Percentiles rank a stretch among this genome's conserved stretches.
phyloP scores from a whole-genome alignment of 2,329 filamentous ascomycete species.

The Exophiala lecanii-corni region DNA sequence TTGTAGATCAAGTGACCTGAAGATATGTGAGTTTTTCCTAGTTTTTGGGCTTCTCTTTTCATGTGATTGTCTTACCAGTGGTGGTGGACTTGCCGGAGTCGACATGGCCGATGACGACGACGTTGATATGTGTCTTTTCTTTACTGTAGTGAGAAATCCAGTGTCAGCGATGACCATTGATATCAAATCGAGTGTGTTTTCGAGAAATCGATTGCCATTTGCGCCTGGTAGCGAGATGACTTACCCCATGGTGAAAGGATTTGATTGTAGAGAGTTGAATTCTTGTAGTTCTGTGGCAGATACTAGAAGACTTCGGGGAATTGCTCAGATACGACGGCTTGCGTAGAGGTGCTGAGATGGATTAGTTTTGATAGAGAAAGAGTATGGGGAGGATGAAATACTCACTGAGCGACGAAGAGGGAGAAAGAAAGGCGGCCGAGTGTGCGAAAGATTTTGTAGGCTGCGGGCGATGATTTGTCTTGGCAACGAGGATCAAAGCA shows the following conservation, averaged over 20 bases:
- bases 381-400: constrained; percentile 18
- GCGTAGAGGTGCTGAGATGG: constrained; percentile 47
- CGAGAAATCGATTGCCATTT: background rate
- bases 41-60: constrained; percentile 27
- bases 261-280: constrained; percentile 30
- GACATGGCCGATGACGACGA: constrained; percentile 99
- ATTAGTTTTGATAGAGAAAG: constrained; percentile 22
- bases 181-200: constrained; percentile 11
- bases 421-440: constrained; percentile 20
- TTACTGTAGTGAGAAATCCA: constrained; percentile 57
- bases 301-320: constrained; percentile 40
- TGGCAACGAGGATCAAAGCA: constrained; percentile 16
- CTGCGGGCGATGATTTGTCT: constrained; percentile 16
- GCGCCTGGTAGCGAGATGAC: constrained; percentile 29
- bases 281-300: constrained; percentile 47
- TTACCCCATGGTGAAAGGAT: constrained; percentile 58
- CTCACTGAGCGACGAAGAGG: constrained; percentile 29
- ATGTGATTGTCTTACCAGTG: constrained; percentile 61
- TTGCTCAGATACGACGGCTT: constrained; percentile 50
- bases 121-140: constrained; percentile 94
- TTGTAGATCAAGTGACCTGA: constrained; percentile 98
- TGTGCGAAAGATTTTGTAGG: constrained; percentile 27
- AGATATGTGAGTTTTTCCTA: constrained; percentile 29
- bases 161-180: constrained; percentile 24
- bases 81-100: constrained; percentile 99